Conservation (phyloP, 257 asterid species). For the Dorcoceras hygrometricum region DNA sequence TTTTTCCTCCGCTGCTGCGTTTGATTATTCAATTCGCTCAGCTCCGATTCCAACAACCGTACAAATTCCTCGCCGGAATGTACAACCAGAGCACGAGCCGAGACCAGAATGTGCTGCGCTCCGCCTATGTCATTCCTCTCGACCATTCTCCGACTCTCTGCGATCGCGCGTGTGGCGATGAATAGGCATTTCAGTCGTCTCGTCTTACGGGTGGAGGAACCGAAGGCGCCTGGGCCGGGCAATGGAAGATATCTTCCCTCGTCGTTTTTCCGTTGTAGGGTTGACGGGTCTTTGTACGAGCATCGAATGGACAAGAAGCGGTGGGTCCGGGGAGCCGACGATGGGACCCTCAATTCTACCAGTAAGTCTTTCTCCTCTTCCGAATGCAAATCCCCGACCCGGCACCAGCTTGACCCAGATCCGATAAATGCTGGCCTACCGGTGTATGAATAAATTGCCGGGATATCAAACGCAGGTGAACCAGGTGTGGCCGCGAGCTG, state of each 20-base stretch:
- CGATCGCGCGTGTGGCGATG: slow-evolving; percentile 81
- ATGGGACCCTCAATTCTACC: slow-evolving; percentile 81
- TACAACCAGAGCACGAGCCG: slow-evolving; percentile 69
- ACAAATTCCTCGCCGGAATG: slow-evolving; percentile 72
- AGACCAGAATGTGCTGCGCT: slow-evolving; percentile 69
- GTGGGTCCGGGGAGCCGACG: slow-evolving; percentile 62
- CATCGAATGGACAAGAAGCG: slow-evolving; percentile 78
- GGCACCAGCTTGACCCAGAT: slow-evolving; percentile 60
- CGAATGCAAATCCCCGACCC: slow-evolving; percentile 71
- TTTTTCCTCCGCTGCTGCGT: slow-evolving; percentile 30
- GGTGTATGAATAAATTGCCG: slow-evolving; percentile 55
- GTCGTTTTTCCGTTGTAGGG: slow-evolving; percentile 57
- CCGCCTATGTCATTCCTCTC: slow-evolving; percentile 62
- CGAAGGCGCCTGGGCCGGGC: slow-evolving; percentile 77
- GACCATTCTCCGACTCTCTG: slow-evolving; percentile 58
- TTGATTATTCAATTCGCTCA: slow-evolving; percentile 43
- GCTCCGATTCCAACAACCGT: slow-evolving; percentile 74
- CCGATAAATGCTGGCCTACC: slow-evolving; percentile 59
- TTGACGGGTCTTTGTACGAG: slow-evolving; percentile 86
- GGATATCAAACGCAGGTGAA: slow-evolving; percentile 59
- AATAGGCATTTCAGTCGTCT: slow-evolving; percentile 66
- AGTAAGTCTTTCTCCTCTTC: slow-evolving; percentile 77
- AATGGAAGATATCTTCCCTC: slow-evolving; percentile 54
- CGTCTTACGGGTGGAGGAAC: slow-evolving; percentile 52
- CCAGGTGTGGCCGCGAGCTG: slow-evolving; percentile 52